Base-by-base conservation (phyloP, 805 yeast species). In the Monosporozyma servazzii region DNA sequence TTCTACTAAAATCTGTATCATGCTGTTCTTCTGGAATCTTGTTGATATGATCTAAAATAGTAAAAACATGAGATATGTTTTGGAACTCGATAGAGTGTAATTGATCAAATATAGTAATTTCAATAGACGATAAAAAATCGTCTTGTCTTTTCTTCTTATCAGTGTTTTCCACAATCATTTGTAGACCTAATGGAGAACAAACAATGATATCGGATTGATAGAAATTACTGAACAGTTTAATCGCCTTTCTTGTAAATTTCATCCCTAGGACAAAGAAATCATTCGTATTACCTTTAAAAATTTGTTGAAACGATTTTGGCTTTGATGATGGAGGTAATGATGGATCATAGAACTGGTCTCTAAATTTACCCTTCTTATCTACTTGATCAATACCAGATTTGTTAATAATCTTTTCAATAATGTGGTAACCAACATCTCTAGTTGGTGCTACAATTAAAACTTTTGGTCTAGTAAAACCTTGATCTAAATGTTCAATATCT, bases 391-490 rank as follows among this genome's bases (percentile, higher is more conserved):
- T 70, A 0, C 86, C 87, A 2, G 89, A 78, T 27, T 84, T 68
- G 37, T 74, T 69, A 39, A 84, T 79, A 39, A 93, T 58, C 36
- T 78, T 75, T 43, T 77, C 76, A 20, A 90, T 81, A 17, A 88
- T 74, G 53, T 82, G 80, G 63, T 79, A 82, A 27, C 93, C 88
- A 9, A 84, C 71, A 57, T 88, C 78, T 61, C 96, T 77, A 0
- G 96, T 88, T 11, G 99, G 98, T 41, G 88, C 71, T 25, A 93
- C 68, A 5, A 91, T 79, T 51, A 93, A 70, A 1, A 85, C 89
- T 61, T 89, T 90, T 0, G 99, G 96, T 55, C 98, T 76, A 0
- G 96, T 90, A 65, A 88, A 93, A 29, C 99, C 98, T 67, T 93
- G 98, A 65, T 93, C 99, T 51, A 95, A 72, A 56, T 77, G 75